Evolutionary conservation across 306 rosid genomes (phyloP), one percentile per base, ranked within the genome.

Genomic region (Morella rubra): DNA sequence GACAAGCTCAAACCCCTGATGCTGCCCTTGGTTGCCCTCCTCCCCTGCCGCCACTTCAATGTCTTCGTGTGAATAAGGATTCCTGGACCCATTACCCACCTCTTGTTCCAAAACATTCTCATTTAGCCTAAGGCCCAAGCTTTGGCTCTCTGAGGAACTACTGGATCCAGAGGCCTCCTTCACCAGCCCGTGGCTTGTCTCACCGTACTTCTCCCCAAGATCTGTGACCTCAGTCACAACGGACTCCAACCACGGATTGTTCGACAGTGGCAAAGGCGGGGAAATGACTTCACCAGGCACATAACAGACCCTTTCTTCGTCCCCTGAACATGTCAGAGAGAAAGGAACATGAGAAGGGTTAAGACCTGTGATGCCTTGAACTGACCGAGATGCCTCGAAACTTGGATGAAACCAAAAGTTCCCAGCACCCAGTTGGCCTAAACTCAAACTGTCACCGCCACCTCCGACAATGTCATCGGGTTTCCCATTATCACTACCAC

Each of bases 271-370:
- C 65, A 80, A 44, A 61, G 91, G 89, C 8, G 88, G 79, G 12
- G 90, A 86, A 75, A 93, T 86, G 14, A 88, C 84, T 72, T 87
- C 96, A 60, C 83, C 74, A 44, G 98, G 96, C 55, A 90, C 91
- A 79, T 86, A 90, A 67, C 89, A 86, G 19, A 93, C 84, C 82
- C 85, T 84, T 70, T 85, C 93, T 20, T 89, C 94, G 15, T 82
- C 93, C 18, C 85, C 93, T 9, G 92, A 79, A 75, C 86, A 88
- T 37, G 90, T 80, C 77, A 87, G 77, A 47, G 89, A 73, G 79
- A 87, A 89, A 59, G 92, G 91, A 69, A 84, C 73, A 9, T 76
- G 79, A 58, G 89, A 82, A 44, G 91, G 78, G 68, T 50, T 76
- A 64, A 77, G 79, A 1, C 87, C 80, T 49, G 79, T 67, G 77